Evolutionary conservation across 441 rosid genomes (phyloP), one percentile per base, ranked within the genome.

Genomic region (Adansonia grandidieri): DNA sequence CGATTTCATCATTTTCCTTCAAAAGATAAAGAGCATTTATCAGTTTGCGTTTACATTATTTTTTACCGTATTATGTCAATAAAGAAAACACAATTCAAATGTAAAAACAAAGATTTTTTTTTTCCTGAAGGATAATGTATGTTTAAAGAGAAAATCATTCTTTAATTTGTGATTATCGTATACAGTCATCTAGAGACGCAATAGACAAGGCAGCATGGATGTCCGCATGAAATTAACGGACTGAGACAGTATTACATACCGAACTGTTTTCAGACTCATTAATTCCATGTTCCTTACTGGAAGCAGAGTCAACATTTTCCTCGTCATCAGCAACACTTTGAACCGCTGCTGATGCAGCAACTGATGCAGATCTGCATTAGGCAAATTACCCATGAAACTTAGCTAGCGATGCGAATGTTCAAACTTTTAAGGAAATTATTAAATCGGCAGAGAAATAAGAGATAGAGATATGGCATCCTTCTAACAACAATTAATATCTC

Each of bases 251-350:
- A 71, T 79, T 81, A 66, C 91, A 79, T 89, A 96, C 97, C 88
- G 89, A 90, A 85, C 90, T 86, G 83, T 87, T 85, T 57, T 81
- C 87, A 74, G 80, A 84, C 79, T 87, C 90, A 80, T 88, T 87
- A 60, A 79, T 80, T 64, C 19, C 85, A 79, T 82, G 71, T 65
- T 91, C 98, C 75, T 91, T 93, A 79, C 98, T 92, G 74, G 99
- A 92, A 85, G 89, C 91, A 77, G 96, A 90, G 76, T 91, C 94
- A 61, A 91, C 86, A 81, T 88, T 84, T 50, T 92, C 97, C 64
- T 86, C 90, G 17, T 85, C 91, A 78, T 67, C 88, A 69, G 82
- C 86, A 77, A 85, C 75, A 82, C 83, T 90, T 83, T 83, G 88
- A 24, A 88, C 85, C 70, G 96, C 83, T 45, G 91, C 88, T 77